These are phyloP conservation scores for Babesia ovis DNA, from an alignment of 169 alveolate genomes.

Conservation along the genomic window DNA sequence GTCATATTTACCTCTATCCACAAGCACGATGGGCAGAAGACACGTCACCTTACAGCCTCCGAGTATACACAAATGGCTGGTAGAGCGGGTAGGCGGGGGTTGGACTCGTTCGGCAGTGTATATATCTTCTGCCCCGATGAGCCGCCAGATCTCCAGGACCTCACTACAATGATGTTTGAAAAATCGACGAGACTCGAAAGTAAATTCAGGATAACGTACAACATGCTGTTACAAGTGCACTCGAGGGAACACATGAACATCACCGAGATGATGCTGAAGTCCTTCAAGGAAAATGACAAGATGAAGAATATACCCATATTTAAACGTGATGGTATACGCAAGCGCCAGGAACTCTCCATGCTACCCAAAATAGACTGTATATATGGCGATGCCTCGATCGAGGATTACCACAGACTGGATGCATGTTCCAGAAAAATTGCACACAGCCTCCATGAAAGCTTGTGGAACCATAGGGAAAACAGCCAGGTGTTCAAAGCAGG, in stretches of 20 bases:
- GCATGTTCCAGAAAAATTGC: slow-evolving; percentile 34
- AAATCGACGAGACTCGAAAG: slow-evolving; percentile 85
- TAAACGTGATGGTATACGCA: slow-evolving; percentile 34
- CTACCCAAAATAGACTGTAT: slow-evolving; percentile 53
- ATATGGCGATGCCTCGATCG: slow-evolving; percentile 66
- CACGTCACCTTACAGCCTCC: slow-evolving; percentile 89
- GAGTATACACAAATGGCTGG: slow-evolving; percentile 99
- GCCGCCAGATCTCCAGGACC: slow-evolving; percentile 87
- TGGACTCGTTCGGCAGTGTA: slow-evolving; percentile 94
- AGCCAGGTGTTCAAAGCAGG: slow-evolving; percentile 54
- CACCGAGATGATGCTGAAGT: slow-evolving; percentile 83
- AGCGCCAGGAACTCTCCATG: slow-evolving; percentile 53
- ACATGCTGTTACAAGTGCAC: slow-evolving; percentile 84
- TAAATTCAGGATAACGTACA: slow-evolving; percentile 90
- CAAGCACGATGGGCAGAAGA: slow-evolving; percentile 90
- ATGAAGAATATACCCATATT: slow-evolving; percentile 68
- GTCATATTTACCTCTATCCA: slow-evolving; percentile 92
- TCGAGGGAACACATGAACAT: slow-evolving; percentile 80
- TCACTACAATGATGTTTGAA: slow-evolving; percentile 84
- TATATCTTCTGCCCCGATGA: slow-evolving; percentile 87
- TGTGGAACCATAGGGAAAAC: slow-evolving; percentile 63
- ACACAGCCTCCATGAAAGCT: slow-evolving; percentile 28
- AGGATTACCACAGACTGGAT: slow-evolving; percentile 41
- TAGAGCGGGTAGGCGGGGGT: slow-evolving; percentile 99
- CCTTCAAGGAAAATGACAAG: slow-evolving; percentile 84